Conservation (phyloP, 192 early-diverging fungal species). For the Mortierella hygrophila region DNA sequence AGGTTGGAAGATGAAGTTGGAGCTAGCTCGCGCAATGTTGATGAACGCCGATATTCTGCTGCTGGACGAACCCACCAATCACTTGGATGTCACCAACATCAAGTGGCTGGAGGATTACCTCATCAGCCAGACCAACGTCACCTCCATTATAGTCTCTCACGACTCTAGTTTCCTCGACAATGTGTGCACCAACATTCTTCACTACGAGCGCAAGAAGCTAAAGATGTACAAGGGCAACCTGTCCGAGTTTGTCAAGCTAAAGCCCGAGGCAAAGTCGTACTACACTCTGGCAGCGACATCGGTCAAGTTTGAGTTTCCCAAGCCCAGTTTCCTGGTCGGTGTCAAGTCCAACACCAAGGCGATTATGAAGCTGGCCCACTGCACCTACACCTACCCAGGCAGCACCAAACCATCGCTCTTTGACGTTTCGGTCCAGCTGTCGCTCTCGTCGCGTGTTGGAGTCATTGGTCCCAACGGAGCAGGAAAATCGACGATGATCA, state of each 20-base stretch:
- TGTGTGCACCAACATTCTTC: slow-evolving; percentile 85
- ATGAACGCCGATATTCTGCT: slow-evolving; percentile 90
- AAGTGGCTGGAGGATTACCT: slow-evolving; percentile 86
- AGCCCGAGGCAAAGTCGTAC: slow-evolving; percentile 82
- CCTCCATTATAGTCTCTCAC: slow-evolving; percentile 84
- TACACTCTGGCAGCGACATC: slow-evolving; percentile 79
- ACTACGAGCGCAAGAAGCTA: slow-evolving; percentile 83
- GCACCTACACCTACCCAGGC: slow-evolving; percentile 85
- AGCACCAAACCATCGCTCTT: slow-evolving; percentile 68
- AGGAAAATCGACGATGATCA: slow-evolving; percentile 90
- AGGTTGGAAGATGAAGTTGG: slow-evolving; percentile 93
- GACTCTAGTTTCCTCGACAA: slow-evolving; percentile 86
- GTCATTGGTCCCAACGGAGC: slow-evolving; percentile 89
- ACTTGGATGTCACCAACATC: slow-evolving; percentile 83
- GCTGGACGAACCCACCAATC: slow-evolving; percentile 95
- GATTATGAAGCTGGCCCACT: slow-evolving; percentile 80
- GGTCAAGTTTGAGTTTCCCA: slow-evolving; percentile 81
- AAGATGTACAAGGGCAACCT: slow-evolving; percentile 86
- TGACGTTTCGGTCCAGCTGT: slow-evolving; percentile 74
- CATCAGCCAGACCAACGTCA: slow-evolving; percentile 72
- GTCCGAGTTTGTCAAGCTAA: slow-evolving; percentile 78
- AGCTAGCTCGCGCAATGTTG: slow-evolving; percentile 84
- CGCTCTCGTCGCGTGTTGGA: slow-evolving; percentile 84
- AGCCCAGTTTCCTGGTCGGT: slow-evolving; percentile 81
- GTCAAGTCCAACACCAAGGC: slow-evolving; percentile 86